Base-by-base conservation (phyloP, 1,139 yeast genomes). In the Kodamaea ohmeri region DNA sequence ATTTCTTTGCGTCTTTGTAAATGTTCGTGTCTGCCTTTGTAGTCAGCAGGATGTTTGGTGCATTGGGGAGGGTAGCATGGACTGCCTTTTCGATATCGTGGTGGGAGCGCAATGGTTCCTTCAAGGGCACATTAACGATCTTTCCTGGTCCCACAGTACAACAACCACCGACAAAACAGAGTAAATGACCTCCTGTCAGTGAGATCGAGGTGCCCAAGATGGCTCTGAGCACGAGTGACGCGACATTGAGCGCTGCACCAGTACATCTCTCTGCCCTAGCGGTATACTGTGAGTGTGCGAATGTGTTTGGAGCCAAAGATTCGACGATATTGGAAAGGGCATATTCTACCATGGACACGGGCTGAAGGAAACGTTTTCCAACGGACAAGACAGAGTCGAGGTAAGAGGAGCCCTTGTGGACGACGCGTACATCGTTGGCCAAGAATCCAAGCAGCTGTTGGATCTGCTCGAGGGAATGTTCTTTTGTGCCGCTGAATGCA, bases 171-270 rank as follows among this genome's bases (percentile, higher is more conserved):
- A 76, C 52, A 48, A 83, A 83, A 27, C 79, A 62, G 58, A 83
- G 58, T 9, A 83, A 56, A 43, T 83, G 78, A 0, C 85, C 79
- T 0, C 88, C 88, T 8, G 75, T 64, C 1, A 75, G 63, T 4
- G 51, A 44, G 7, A 55, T 52, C 6, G 49, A 51, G 16, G 45
- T 48, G 1, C 73, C 74, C 28, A 70, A 50, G 13, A 69, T 53
- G 1, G 71, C 55, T 37, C 71, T 73, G 24, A 83, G 53, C 8
- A 83, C 52, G 32, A 72, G 64, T 1, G 76, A 55, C 0, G 87
- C 83, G n/a, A 83, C 61, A 45, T 78, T 76, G 22, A 84, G 49
- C 2, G 90, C 90, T 29, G 78, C 57, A 0, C 92, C 94, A 0
- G 88, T 80, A 19, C 82, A 69, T 47, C 90, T 66, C 19, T 64